Evolutionary conservation across 257 asterid genomes (phyloP), one percentile per base, ranked within the genome.

Genomic region (Scutellaria baicalensis): DNA sequence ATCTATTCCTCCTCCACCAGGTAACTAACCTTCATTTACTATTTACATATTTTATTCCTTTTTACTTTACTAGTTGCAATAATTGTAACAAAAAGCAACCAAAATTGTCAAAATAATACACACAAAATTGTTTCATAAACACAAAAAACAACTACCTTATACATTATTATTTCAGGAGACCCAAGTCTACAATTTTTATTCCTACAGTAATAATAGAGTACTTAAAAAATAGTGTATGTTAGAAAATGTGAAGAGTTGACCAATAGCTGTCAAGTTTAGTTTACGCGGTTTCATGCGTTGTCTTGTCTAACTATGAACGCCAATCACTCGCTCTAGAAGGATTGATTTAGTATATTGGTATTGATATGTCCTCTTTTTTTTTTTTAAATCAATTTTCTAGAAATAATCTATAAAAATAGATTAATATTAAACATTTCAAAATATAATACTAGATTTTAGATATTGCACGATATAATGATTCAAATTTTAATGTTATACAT

Each of bases 1-100:
- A 2, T 6, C 56, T 35, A 56, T 14, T 20, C 59, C 81, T 2
- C 75, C 84, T 35, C 74, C n/a, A n/a, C n/a, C 84, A 79, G 84
- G 83, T 79, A 65, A 66, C 58, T 42, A 2, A 17, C n/a, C 48
- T 60, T 13, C 17, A 8, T 33, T 47, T 3, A 12, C 31, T 3
- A 14, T 14, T n/a, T 1, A 10, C 7, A 8, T 18, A 2, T 17
- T 8, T 36, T 2, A 3, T 9, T 42, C 8, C 5, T 38, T n/a
- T 31, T 31, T 2, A 12, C 7, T 3, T 33, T 3, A 2, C 13
- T 13, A 1, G 13, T 12, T 16, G 11, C 4, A 49, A 49, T 50
- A 50, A 50, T 8, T 17, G 17, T 50, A 50, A 16, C 5, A 6
- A 1, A 2, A 18, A 10, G 0, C 13, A 50, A 50, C 6, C 6